Conservation (phyloP, 2,329 filamentous ascomycete genomes). For the Aspergillus japonicus region DNA sequence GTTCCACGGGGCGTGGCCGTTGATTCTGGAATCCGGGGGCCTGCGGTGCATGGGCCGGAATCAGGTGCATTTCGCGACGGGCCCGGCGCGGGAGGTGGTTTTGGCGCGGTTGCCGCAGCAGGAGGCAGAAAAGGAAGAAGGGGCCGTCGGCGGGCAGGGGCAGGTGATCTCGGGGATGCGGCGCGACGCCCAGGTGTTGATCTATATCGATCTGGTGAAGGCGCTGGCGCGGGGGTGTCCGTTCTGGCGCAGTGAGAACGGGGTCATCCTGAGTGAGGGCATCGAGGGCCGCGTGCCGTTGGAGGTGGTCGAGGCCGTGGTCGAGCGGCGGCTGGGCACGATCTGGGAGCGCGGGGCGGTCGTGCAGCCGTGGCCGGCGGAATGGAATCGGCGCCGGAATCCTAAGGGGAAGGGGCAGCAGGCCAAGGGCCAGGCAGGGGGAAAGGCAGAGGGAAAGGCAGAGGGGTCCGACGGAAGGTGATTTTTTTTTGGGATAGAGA, state of each 20-base stretch:
- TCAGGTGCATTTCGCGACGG: conserved; percentile 86
- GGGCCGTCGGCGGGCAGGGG: background rate
- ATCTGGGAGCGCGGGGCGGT: conserved; percentile 61
- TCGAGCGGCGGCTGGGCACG: conserved; percentile 70
- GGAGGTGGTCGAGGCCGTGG: conserved; percentile 69
- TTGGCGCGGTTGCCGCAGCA: conserved; percentile 18
- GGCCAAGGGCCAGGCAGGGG: no score
- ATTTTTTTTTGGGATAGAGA: no score
- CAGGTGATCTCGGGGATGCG: conserved; percentile 78
- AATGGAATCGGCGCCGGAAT: conserved; percentile 41
- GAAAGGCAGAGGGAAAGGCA: background rate
- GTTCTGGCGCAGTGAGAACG: conserved; percentile 80
- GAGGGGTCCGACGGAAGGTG: conserved; percentile 3
- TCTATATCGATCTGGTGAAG: conserved; percentile 71
- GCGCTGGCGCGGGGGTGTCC: conserved; percentile 62
- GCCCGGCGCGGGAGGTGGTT: conserved; percentile 54
- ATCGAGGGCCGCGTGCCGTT: conserved; percentile 59
- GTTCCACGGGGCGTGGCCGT: conserved; percentile 74
- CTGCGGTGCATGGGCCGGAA: conserved; percentile 78
- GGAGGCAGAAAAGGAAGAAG: background rate
- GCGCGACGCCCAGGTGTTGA: conserved; percentile 69
- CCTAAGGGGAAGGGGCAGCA: conserved; percentile 26
- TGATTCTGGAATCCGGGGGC: conserved; percentile 74
- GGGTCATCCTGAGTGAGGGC: conserved; percentile 63
- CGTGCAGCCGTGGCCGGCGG: conserved; percentile 49